Evolutionary conservation across 2,329 filamentous ascomycete species (phyloP).

Genomic region (Davidsoniella eucalypti): DNA sequence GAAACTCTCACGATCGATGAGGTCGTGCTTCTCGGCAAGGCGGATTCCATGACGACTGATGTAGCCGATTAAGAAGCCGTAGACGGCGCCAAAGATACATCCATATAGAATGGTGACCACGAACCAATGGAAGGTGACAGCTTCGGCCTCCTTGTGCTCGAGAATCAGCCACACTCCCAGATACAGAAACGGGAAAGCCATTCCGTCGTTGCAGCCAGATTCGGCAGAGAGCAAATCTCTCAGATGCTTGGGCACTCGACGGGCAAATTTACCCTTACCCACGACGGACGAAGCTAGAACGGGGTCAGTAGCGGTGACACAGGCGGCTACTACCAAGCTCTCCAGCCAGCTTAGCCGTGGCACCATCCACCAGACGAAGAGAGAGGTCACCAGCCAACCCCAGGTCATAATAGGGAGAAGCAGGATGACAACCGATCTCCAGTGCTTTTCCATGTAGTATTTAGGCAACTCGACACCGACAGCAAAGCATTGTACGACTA

Average conservation of each 20-base stretch:
- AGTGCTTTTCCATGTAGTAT: conserved; percentile 96
- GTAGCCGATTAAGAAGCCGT: conserved; percentile 77
- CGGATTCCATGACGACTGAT: conserved; percentile 82
- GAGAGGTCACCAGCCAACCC: conserved; percentile 81
- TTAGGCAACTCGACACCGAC: conserved; percentile 81
- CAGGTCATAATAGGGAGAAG: conserved; percentile 94
- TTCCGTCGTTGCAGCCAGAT: conserved; percentile 97
- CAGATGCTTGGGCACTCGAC: conserved; percentile 92
- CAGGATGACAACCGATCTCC: conserved; percentile 77
- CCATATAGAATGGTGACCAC: conserved; percentile 86
- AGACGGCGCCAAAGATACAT: conserved; percentile 82
- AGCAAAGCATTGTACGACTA: conserved; percentile 85
- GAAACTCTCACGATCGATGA: conserved; percentile 94
- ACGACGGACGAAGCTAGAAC: conserved; percentile 95
- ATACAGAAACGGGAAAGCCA: conserved; percentile 98
- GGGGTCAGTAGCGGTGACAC: conserved; percentile 92
- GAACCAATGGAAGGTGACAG: conserved; percentile 74
- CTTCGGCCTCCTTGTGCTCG: conserved; percentile 50
- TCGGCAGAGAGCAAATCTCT: conserved; percentile 88
- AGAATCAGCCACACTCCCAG: conserved; percentile 78
- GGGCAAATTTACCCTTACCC: conserved; percentile 96
- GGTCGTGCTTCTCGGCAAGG: conserved; percentile 61
- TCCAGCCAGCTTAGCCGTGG: conserved; percentile 72
- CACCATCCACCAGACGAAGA: conserved; percentile 89
- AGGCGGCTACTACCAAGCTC: conserved; percentile 72